Evolutionary conservation across 495 filamentous ascomycete genomes (phyloP), one percentile per base, ranked within the genome.

Genomic region (Pseudomonodictys pantanalensis): DNA sequence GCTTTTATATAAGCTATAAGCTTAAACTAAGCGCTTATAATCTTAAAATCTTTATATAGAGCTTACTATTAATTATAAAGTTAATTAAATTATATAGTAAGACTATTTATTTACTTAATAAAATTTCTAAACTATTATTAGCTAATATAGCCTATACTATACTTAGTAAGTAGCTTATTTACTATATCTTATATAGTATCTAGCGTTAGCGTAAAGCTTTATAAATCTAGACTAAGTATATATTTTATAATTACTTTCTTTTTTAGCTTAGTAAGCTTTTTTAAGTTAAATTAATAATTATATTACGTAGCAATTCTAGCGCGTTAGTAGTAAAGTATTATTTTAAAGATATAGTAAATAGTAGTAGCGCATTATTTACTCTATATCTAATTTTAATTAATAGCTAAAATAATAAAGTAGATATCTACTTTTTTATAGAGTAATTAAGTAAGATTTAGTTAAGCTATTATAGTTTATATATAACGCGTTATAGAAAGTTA

Each of bases 391-490:
- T 23, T n/a, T 6, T 17, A 10, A 56, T 45, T 45, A 28, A 56
- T 20, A 56, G 52, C 33, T 43, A 7, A 56, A 23, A 56, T 44
- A 56, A 41, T 26, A 45, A 56, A 26, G 39, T 9, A 24, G 41
- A 56, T 56, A 56, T 45, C 39, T 56, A 26, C 52, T 56, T 56
- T 18, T 7, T 46, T 56, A 18, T 18, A 56, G 26, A 12, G 2
- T n/a, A 32, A 23, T 55, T 23, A 43, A 15, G 6, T 44, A 43
- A 11, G 12, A 23, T 17, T 12, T 52, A 20, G 22, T 54, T 17
- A 23, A 42, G 30, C 32, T 8, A 41, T 54, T 11, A 26, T 54
- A 5, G 50, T n/a, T 39, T 33, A n/a, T n/a, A n/a, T n/a, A n/a
- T n/a, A n/a, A n/a, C n/a, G n/a, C n/a, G n/a, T n/a, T n/a, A n/a